phyloP scores from a whole-genome alignment of 768 basidiomycete species.

The Gymnopilus dilepis region DNA sequence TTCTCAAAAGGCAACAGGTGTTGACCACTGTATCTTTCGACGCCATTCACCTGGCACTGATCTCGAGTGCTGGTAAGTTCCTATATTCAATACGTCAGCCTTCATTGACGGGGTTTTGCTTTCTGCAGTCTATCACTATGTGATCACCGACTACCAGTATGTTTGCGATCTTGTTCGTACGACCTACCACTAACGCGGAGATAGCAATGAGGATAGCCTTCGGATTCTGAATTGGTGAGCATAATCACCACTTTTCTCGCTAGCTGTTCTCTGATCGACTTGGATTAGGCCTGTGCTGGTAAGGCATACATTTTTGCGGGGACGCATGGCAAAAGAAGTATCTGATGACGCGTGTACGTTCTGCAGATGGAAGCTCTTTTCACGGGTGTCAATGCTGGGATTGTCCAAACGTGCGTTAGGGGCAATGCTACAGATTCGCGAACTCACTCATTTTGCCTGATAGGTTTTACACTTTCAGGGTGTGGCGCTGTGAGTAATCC shows the following conservation, averaged over 20 bases:
- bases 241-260: not conserved
- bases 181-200: not conserved
- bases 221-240: constrained; percentile 34
- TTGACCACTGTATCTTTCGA: constrained; percentile 46
- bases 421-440: not conserved
- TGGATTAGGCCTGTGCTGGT: constrained; percentile 45
- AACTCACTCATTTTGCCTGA: not conserved
- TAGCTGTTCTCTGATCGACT: too few species aligned
- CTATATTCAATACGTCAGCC: not conserved
- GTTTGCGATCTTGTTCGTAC: constrained; percentile 11
- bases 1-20: constrained; percentile 36
- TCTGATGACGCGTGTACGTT: not conserved
- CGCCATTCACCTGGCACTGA: constrained; percentile 50
- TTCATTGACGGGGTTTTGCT: constrained; percentile 2
- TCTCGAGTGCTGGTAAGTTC: constrained; percentile 49
- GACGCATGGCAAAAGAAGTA: too few species aligned
- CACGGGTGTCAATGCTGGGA: constrained; percentile 51
- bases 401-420: constrained; percentile 56
- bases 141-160: constrained; percentile 48
- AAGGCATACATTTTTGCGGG: constrained; percentile 16
- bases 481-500: constrained; percentile 48
- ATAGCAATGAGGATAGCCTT: constrained; percentile 32
- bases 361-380: constrained; percentile 51
- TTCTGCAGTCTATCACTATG: constrained; percentile 59
- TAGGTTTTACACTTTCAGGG: constrained; percentile 55